Evolutionary conservation across 352 stramenopile species (phyloP), one percentile per base, ranked within the genome.

Genomic region (Discostella stelligera): DNA sequence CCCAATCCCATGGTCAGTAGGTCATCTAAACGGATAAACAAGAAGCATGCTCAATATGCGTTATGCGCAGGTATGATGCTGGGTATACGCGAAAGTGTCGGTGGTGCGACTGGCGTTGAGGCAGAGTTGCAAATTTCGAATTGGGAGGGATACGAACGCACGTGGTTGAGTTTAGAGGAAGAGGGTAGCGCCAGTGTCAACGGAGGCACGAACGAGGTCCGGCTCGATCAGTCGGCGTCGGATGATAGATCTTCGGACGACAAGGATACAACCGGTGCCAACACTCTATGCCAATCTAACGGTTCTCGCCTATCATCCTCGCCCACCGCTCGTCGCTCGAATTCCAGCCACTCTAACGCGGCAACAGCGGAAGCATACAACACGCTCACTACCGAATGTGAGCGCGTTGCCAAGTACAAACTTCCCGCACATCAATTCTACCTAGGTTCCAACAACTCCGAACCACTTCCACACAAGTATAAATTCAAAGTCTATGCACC

Each of bases 31-130:
- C 85, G 82, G 44, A 89, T 90, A 20, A 71, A 85, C 30, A 79
- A 71, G 60, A 79, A 87, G 76, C 95, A 98, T 76, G 94, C 97
- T 60, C 94, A 97, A 67, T 98, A 98, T 84, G 94, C 95, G 39
- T 85, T 98, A 16, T 97, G 95, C 20, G 95, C 98, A 52, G 96
- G 96, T 62, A 98, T 98, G 94, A 98, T 98, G 96, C 95, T 96
- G 49, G 96, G 96, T 10, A 98, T 98, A 63, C 89, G 96, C 39
- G 80, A 83, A 65, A 71, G 53, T 49, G 71, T 87, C 5, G 79
- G 75, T 10, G 82, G 76, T 27, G 66, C 68, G 2, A 39, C 74
- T 21, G 64, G 75, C 1, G 64, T 79, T n/a, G 75, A 86, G 54
- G 58, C 59, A 20, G 80, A 83, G 41, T 70, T 81, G 46, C 72